Base-by-base conservation (phyloP, 176 grass and related monocot genomes). In the Paspalum vaginatum region DNA sequence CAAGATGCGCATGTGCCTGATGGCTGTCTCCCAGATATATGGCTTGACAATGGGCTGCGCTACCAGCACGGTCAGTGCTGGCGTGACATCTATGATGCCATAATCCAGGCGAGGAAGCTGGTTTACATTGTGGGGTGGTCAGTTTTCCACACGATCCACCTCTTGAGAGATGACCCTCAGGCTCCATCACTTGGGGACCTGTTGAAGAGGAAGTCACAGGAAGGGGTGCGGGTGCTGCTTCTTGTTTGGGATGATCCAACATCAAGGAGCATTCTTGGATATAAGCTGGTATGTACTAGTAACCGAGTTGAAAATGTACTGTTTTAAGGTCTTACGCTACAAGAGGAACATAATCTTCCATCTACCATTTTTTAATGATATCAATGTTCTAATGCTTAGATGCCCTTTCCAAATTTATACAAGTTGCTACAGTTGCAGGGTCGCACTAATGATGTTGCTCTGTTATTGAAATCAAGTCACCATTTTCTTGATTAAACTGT, bases 1-100 rank as follows among this genome's bases (percentile, higher is more conserved):
- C 89, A 98, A 75, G 92, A 94, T 61, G 88, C 92, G 3, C 94
- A 97, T 78, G 94, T 94, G 22, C 94, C 94, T 11, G 92, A 91
- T 27, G 85, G 85, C 75, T 92, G 83, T 72, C 86, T 94, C 26
- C 94, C 92, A 16, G 81, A 88, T 46, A 59, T 98, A 48, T 86
- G 74, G 82, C 84, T 97, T 72, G 85, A 75, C 58, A 81, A 94
- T 79, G 95, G 87, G 45, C 5, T 85, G 73, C 50, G 80, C 61
- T 98, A 98, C 49, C 80, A 85, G 40, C 95, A 92, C 2, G 88
- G 95, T 16, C 90, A 91, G 65, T 94, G 95, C 16, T 98, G 95
- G 95, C 65, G 60, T 22, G 95, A 98, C 22, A 91, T 98, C 5
- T 98, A 88, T 37, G 48, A 94, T 68, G 92, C 92, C 37, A 98